phyloP scores from a whole-genome alignment of 1,284 basidiomycete genomes.

The Ceratobasidium sp. region DNA sequence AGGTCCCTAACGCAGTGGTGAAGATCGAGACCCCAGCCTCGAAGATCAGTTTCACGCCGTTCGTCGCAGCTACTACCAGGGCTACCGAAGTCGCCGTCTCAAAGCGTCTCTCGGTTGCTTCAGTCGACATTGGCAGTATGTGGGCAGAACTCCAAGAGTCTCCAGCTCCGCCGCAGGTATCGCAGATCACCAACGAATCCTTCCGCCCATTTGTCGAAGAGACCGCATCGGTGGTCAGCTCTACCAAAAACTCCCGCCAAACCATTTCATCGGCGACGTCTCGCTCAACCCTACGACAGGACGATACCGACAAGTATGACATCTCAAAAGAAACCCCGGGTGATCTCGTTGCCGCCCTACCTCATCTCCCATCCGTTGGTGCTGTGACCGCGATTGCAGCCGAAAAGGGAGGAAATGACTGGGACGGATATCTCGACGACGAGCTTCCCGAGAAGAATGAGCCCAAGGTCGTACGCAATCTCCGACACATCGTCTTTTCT shows the following conservation, averaged over 20 bases:
- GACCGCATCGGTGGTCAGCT: neutral
- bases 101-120: conserved; percentile 15
- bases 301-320: conserved; percentile 26
- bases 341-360: conserved; percentile 17
- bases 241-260: conserved; percentile 7
- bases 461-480: conserved; percentile 60
- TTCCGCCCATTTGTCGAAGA: conserved; percentile 35
- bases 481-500: conserved; percentile 65
- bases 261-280: conserved; percentile 23
- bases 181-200: conserved; percentile 35
- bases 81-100: conserved; percentile 4
- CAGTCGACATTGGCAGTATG: conserved; percentile 30
- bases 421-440: conserved; percentile 66
- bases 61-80: conserved; percentile 22
- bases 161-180: neutral
- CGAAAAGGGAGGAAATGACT: conserved; percentile 47
- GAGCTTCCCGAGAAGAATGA: conserved; percentile 63
- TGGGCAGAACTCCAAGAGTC: conserved; percentile 34
- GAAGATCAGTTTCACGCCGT: conserved; percentile 21
- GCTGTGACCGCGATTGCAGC: conserved; percentile 30
- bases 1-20: conserved; percentile 8
- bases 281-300: conserved; percentile 18
- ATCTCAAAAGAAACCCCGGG: conserved; percentile 22
- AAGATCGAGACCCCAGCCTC: conserved; percentile 22
- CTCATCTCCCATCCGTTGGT: conserved; percentile 5